Evolutionary conservation across 441 rosid genomes (phyloP), one percentile per base, ranked within the genome.

Genomic region (Melastoma candidum): DNA sequence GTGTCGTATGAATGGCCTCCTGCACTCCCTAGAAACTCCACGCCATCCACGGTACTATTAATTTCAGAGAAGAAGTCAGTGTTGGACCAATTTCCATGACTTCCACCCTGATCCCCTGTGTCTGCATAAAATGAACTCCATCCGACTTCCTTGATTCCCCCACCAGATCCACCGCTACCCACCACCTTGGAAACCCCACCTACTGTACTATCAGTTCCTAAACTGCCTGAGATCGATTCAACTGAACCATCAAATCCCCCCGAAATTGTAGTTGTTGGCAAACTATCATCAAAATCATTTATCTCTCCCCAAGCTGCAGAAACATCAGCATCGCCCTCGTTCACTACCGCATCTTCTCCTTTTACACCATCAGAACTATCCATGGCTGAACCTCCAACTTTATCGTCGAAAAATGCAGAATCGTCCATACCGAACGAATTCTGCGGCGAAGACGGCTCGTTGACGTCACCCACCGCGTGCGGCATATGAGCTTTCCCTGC

Each of bases 101-200:
- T 67, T 14, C 76, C 84, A 50, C 73, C 73, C 1, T 67, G 73
- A 2, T 55, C 61, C n/a, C 14, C 11, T 6, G 78, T 68, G 74
- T 84, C 93, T 5, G 83, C 81, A 71, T 71, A 68, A 75, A 94
- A 87, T 0, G 96, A 79, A 58, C 77, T 77, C 99, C 99, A 94
- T 5, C 88, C 97, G 46, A 90, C 74, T 77, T 87, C 82, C 76
- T 83, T 87, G 71, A 80, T 75, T 69, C 82, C 70, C 50, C 49
- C 46, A 9, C 84, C 41, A 49, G 44, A 54, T 53, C 69, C 93
- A 44, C 43, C 36, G 36, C 36, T 50, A 54, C 60, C 64, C 56
- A 68, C 22, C 22, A 17, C 69, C 53, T 60, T 51, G 8, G 14
- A 56, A 12, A 45, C 52, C 32, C 63, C 36, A 53, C 66, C 68